Evolutionary conservation across 2,329 filamentous ascomycete species (phyloP).

Genomic region (Monilinia vaccinii-corymbosi): DNA sequence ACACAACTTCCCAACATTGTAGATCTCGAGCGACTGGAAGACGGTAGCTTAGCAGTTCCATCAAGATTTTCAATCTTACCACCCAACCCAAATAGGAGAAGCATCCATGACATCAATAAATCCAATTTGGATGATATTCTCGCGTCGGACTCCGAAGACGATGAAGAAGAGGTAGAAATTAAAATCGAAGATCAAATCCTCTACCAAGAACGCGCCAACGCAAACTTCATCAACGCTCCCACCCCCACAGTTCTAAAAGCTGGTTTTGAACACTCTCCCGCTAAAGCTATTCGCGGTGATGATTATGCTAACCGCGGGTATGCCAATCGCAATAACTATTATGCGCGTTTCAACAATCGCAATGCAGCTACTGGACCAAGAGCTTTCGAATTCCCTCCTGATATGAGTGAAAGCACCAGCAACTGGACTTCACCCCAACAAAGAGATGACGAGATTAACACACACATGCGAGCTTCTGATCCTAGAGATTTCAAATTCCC

Average conservation of each 20-base stretch:
- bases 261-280: conserved; percentile 14
- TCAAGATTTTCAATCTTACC: background rate
- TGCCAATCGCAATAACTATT: background rate
- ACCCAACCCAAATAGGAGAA: background rate
- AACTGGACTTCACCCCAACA: conserved; percentile 1
- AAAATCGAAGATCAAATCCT: conserved; percentile 1
- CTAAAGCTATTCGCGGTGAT: conserved; percentile 12
- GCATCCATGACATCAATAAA: background rate
- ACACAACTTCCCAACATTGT: background rate
- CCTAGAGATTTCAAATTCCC: conserved; percentile 9
- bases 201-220: conserved; percentile 8
- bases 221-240: conserved; percentile 13
- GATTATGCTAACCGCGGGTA: conserved; percentile 12
- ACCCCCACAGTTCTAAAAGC: conserved; percentile 16
- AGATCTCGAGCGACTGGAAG: background rate
- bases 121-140: background rate
- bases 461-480: background rate
- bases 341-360: background rate
- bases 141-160: background rate
- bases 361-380: background rate
- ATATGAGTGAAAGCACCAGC: background rate
- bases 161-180: background rate
- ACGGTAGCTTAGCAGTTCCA: background rate
- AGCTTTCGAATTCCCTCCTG: background rate
- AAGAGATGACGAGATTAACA: background rate